Conservation (phyloP, 225 moss, liverwort and hornwort genomes). For the Bryum argenteum region DNA sequence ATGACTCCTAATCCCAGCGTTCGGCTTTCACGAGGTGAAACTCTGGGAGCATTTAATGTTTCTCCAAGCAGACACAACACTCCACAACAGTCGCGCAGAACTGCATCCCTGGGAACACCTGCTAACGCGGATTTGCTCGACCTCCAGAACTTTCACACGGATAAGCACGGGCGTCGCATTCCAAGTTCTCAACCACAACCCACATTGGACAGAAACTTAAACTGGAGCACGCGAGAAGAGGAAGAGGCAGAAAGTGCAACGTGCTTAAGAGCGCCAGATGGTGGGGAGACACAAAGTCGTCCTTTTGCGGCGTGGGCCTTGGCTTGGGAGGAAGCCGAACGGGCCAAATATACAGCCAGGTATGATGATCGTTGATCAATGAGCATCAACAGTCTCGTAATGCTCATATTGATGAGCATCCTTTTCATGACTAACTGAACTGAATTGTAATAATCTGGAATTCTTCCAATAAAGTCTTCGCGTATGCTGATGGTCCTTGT, state of each 20-base stretch:
- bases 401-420: neutral
- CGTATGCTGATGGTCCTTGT: neutral
- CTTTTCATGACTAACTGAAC: neutral
- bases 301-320: constrained; percentile 72
- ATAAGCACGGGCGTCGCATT: constrained; percentile 42
- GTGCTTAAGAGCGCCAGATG: constrained; percentile 41
- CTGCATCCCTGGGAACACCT: constrained; percentile 26
- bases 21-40: constrained; percentile 34
- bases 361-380: constrained; percentile 25
- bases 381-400: neutral
- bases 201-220: constrained; percentile 44
- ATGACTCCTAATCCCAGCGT: constrained; percentile 67
- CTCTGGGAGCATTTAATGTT: constrained; percentile 23
- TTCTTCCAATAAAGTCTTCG: neutral
- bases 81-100: constrained; percentile 42
- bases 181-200: constrained; percentile 29
- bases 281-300: constrained; percentile 55
- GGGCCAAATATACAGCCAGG: constrained; percentile 88
- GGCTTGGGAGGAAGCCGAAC: constrained; percentile 98
- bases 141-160: constrained; percentile 40
- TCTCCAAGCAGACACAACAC: constrained; percentile 53
- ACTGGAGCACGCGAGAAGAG: constrained; percentile 66
- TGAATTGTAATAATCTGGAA: neutral
- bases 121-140: constrained; percentile 38
- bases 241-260: constrained; percentile 59